phyloP scores from a whole-genome alignment of 2,329 filamentous ascomycete genomes.

The Xylaria arbuscula region DNA sequence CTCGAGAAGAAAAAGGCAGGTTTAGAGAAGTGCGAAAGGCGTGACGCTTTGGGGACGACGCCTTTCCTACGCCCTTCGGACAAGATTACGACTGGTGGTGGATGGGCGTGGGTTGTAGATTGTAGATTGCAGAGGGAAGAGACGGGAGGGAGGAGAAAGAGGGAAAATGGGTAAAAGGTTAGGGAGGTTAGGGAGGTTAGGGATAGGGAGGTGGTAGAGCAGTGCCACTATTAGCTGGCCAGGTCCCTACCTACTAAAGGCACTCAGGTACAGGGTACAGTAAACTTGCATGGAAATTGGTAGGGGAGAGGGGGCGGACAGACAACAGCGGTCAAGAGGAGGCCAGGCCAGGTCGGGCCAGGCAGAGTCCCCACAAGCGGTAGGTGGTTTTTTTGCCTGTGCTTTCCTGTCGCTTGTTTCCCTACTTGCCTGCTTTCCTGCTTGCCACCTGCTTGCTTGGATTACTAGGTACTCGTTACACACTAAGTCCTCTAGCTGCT shows the following conservation, averaged over 20 bases:
- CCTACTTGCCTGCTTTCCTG: background rate
- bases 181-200: constrained; percentile 25
- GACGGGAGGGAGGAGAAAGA: constrained; percentile 38
- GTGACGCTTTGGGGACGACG: constrained; percentile 37
- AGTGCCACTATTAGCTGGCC: constrained; percentile 16
- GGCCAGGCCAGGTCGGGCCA: constrained; percentile 9
- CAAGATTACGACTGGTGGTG: constrained; percentile 30
- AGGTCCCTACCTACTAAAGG: constrained; percentile 4
- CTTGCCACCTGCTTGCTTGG: background rate
- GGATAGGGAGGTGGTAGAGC: constrained; percentile 9
- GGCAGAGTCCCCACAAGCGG: constrained; percentile 26
- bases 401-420: constrained; percentile 25
- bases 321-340: constrained; percentile 35
- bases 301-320: constrained; percentile 12
- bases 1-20: constrained; percentile 3
- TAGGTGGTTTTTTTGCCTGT: constrained; percentile 13
- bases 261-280: background rate
- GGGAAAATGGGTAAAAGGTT: constrained; percentile 35
- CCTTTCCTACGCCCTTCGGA: constrained; percentile 30
- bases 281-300: background rate
- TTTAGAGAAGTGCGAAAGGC: constrained; percentile 28
- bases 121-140: constrained; percentile 40
- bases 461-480: background rate
- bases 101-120: constrained; percentile 34
- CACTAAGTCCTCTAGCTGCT: background rate